phyloP scores from a whole-genome alignment of 116 monocot species.

The Zostera marina region DNA sequence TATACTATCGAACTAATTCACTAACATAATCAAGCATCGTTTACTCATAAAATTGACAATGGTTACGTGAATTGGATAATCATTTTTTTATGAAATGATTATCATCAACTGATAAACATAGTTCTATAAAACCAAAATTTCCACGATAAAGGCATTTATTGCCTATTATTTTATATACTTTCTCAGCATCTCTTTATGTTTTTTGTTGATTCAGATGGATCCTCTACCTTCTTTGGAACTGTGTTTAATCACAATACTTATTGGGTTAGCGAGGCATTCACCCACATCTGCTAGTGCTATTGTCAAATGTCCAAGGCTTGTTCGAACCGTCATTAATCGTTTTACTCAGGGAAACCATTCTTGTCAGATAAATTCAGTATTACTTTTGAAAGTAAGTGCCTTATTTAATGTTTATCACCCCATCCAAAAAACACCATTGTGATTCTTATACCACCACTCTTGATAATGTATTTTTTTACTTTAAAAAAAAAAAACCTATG shows the following conservation, averaged over 20 bases:
- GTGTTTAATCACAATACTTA: slow-evolving; percentile 54
- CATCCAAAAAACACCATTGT: neutral
- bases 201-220: slow-evolving; percentile 54
- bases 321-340: slow-evolving; percentile 40
- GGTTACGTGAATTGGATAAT: neutral
- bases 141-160: neutral
- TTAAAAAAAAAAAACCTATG: too few relatives aligned
- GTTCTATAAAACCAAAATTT: too few relatives aligned
- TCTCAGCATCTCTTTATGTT: neutral
- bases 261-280: slow-evolving; percentile 85
- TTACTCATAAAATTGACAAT: too few relatives aligned
- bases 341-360: slow-evolving; percentile 30
- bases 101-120: too few relatives aligned
- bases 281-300: slow-evolving; percentile 62
- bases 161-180: slow-evolving; percentile 2
- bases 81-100: too few relatives aligned
- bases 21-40: too few relatives aligned
- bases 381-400: slow-evolving; percentile 53
- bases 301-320: slow-evolving; percentile 63
- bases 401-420: neutral
- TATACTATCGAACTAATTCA: too few relatives aligned
- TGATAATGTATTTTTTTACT: neutral
- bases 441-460: neutral
- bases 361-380: slow-evolving; percentile 52
- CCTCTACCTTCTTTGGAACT: slow-evolving; percentile 60